phyloP scores from a whole-genome alignment of 2,329 filamentous ascomycete species.

The Cryphonectria japonica region DNA sequence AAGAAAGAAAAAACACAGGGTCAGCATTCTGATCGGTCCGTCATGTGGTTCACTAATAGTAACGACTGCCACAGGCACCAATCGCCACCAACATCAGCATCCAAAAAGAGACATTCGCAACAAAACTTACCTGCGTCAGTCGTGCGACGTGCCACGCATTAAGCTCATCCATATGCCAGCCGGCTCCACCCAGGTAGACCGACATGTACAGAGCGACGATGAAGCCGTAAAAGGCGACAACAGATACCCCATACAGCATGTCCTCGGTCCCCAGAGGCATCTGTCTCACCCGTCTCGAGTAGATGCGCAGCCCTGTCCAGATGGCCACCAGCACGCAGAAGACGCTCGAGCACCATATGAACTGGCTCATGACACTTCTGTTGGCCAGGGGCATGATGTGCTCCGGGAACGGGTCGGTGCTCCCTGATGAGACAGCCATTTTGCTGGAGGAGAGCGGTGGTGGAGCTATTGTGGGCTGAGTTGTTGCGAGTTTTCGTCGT shows the following conservation, averaged over 20 bases:
- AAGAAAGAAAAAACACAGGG: not conserved
- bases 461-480: not conserved
- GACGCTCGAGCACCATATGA: slow-evolving; percentile 22
- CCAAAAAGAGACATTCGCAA: no score
- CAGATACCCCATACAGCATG: slow-evolving; percentile 15
- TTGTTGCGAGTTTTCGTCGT: not conserved
- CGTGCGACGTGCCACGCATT: slow-evolving; percentile 19
- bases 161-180: slow-evolving; percentile 20
- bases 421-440: not conserved
- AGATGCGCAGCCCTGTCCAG: slow-evolving; percentile 23
- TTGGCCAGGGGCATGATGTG: slow-evolving; percentile 17
- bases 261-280: slow-evolving; percentile 18
- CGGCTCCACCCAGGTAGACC: slow-evolving; percentile 18
- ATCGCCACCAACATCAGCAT: not conserved
- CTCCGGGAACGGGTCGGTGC: slow-evolving; percentile 6
- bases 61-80: not conserved
- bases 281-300: slow-evolving; percentile 16
- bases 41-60: not conserved
- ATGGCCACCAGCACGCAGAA: slow-evolving; percentile 17
- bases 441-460: not conserved
- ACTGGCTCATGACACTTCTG: slow-evolving; percentile 8
- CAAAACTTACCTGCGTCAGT: slow-evolving; percentile 22
- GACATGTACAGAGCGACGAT: slow-evolving; percentile 16
- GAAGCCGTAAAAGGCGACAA: slow-evolving; percentile 21
- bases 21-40: not conserved